Percentiles rank a stretch among this genome's conserved stretches.
Evolutionary conservation across 2,329 filamentous ascomycete species (phyloP).

Genomic region (Fusarium liriodendri): DNA sequence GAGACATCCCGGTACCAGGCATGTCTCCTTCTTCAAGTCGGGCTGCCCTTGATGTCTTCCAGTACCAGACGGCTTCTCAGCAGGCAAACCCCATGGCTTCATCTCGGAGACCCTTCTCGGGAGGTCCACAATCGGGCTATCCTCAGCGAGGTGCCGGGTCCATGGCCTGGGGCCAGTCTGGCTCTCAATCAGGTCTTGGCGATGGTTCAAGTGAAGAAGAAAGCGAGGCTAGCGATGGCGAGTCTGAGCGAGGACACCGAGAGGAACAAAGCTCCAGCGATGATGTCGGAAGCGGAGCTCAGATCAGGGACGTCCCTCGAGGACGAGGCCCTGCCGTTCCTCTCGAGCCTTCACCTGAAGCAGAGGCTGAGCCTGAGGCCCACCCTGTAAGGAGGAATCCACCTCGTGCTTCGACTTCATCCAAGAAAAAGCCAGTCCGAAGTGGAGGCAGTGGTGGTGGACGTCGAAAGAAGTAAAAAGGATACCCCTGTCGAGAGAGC

Average conservation of each 20-base stretch:
- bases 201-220: constrained; percentile 51
- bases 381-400: constrained; percentile 52
- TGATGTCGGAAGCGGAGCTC: constrained; percentile 50
- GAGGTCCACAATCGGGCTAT: constrained; percentile 46
- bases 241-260: constrained; percentile 44
- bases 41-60: constrained; percentile 59
- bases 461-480: constrained; percentile 50
- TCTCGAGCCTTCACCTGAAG: constrained; percentile 49
- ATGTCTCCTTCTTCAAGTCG: constrained; percentile 42
- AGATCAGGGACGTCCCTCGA: constrained; percentile 44
- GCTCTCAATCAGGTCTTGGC: constrained; percentile 45
- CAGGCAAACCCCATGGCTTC: constrained; percentile 48
- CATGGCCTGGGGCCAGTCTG: constrained; percentile 48
- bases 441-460: constrained; percentile 31
- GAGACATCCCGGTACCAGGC: constrained; percentile 45
- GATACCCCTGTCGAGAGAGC: constrained; percentile 8
- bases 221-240: constrained; percentile 45
- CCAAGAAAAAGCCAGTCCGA: constrained; percentile 53
- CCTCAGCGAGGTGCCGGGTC: constrained; percentile 41
- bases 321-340: constrained; percentile 53
- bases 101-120: constrained; percentile 52
- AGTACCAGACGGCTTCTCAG: constrained; percentile 62
- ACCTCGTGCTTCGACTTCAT: constrained; percentile 49
- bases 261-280: constrained; percentile 52
- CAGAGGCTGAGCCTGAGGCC: constrained; percentile 44